Evolutionary conservation across 2,329 filamentous ascomycete genomes (phyloP).

Genomic region (Boeremia lycopersici): DNA sequence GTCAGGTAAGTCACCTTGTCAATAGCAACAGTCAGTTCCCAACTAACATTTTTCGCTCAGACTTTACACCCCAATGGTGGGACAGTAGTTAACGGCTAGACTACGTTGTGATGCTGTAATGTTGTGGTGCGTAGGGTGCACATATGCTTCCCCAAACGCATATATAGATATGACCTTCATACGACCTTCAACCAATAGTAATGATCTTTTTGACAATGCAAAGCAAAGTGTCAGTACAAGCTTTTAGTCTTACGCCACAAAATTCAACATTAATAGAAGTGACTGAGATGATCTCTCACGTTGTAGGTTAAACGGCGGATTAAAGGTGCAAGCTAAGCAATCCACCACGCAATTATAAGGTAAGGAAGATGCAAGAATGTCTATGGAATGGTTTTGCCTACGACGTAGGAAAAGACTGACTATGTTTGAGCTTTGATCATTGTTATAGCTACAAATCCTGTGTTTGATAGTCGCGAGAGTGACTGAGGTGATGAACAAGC

Average conservation of each 20-base stretch:
- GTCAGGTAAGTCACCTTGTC: slow-evolving; percentile 48
- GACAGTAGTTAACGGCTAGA: slow-evolving; percentile 42
- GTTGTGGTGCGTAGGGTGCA: neutral
- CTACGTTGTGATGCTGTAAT: neutral
- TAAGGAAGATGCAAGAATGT: neutral
- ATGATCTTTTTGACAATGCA: neutral
- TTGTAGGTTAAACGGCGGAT: too few species aligned
- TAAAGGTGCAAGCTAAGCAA: too few species aligned
- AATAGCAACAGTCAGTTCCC: too few species aligned
- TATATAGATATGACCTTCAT: slow-evolving; percentile 2
- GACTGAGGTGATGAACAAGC: neutral
- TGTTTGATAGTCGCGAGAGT: too few species aligned
- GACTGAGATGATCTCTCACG: too few species aligned
- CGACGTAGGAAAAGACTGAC: too few species aligned
- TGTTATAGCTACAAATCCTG: too few species aligned
- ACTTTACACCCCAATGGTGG: slow-evolving; percentile 65
- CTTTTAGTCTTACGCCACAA: neutral
- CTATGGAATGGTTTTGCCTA: neutral
- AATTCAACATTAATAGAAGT: too few species aligned
- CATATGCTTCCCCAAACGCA: slow-evolving; percentile 7
- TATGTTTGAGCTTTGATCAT: too few species aligned
- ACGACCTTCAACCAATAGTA: neutral
- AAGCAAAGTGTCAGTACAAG: neutral
- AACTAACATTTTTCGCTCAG: slow-evolving; percentile 45
- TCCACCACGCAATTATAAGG: too few species aligned